Percentiles rank a stretch among this genome's conserved stretches.
These are phyloP conservation scores for Populus hybrid DNA, from an alignment of 441 rosid species.

Conservation along the genomic window DNA sequence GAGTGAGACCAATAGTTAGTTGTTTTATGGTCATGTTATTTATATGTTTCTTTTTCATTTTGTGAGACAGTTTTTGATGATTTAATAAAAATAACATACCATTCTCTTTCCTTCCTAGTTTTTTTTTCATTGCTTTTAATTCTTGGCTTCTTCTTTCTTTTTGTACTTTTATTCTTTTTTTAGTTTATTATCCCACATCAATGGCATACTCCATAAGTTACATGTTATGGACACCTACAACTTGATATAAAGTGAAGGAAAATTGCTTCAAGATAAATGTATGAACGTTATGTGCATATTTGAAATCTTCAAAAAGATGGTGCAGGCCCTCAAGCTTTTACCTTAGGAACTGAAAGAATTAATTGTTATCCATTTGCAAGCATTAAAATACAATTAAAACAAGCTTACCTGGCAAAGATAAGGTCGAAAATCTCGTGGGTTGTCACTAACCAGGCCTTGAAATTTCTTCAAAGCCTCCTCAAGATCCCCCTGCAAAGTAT, in stretches of 20 bases:
- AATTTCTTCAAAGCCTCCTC: constrained; percentile 69
- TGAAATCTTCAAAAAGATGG: background rate
- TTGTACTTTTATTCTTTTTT: too few species aligned
- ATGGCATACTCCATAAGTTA: background rate
- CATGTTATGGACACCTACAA: background rate
- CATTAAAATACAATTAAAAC: background rate
- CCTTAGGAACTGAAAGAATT: background rate
- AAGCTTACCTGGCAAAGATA: constrained; percentile 87
- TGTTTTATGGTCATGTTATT: too few species aligned
- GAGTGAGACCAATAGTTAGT: too few species aligned
- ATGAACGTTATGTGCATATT: background rate
- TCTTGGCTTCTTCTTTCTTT: too few species aligned
- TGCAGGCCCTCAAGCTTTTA: background rate
- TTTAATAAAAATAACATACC: too few species aligned
- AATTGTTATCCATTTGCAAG: background rate
- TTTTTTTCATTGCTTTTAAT: too few species aligned
- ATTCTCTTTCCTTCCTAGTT: too few species aligned
- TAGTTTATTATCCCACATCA: too few species aligned
- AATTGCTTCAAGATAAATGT: background rate
- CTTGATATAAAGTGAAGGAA: background rate
- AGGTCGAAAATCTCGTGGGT: constrained; percentile 91
- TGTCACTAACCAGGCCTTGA: constrained; percentile 61
- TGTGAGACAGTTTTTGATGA: too few species aligned
- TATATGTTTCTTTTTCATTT: too few species aligned
- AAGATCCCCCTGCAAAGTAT: constrained; percentile 62